Evolutionary conservation across 176 grass and related monocot genomes (phyloP).

Genomic region (Ensete ventricosum): DNA sequence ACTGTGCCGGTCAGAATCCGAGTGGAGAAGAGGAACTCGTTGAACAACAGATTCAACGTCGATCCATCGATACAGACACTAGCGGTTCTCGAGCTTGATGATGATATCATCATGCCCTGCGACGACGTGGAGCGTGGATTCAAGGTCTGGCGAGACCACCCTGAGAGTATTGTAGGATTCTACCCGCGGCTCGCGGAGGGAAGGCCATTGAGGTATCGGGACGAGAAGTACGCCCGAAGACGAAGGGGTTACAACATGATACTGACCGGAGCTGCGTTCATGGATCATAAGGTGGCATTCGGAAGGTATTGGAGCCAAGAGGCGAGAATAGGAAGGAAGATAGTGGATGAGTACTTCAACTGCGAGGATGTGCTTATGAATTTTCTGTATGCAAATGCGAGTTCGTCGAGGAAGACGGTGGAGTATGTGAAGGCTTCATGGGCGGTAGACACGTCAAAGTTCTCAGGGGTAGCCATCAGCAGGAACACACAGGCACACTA

Average conservation of each 20-base stretch:
- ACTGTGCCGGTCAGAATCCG: conserved; percentile 52
- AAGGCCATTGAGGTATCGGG: conserved; percentile 46
- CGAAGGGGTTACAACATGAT: conserved; percentile 71
- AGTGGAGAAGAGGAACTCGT: conserved; percentile 62
- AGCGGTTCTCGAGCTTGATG: conserved; percentile 90
- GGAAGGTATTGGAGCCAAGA: conserved; percentile 62
- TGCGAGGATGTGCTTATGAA: conserved; percentile 88
- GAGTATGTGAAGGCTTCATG: conserved; percentile 90
- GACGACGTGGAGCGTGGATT: conserved; percentile 92
- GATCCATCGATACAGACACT: conserved; percentile 62
- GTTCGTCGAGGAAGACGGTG: conserved; percentile 30
- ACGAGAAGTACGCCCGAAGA: conserved; percentile 46
- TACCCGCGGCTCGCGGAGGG: conserved; percentile 77
- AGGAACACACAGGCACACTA: conserved; percentile 62
- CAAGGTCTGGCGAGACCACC: conserved; percentile 71
- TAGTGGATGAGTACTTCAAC: conserved; percentile 63
- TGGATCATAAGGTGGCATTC: conserved; percentile 77
- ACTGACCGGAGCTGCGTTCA: conserved; percentile 85
- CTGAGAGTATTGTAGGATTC: conserved; percentile 64
- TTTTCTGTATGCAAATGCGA: conserved; percentile 80
- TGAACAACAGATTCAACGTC: conserved; percentile 91
- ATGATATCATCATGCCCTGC: conserved; percentile 97
- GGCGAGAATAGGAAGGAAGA: conserved; percentile 45
- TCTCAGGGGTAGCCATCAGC: conserved; percentile 82
- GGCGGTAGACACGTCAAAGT: conserved; percentile 91